Evolutionary conservation across 116 monocot genomes (phyloP).

Genomic region (Papilionanthe hybrid): DNA sequence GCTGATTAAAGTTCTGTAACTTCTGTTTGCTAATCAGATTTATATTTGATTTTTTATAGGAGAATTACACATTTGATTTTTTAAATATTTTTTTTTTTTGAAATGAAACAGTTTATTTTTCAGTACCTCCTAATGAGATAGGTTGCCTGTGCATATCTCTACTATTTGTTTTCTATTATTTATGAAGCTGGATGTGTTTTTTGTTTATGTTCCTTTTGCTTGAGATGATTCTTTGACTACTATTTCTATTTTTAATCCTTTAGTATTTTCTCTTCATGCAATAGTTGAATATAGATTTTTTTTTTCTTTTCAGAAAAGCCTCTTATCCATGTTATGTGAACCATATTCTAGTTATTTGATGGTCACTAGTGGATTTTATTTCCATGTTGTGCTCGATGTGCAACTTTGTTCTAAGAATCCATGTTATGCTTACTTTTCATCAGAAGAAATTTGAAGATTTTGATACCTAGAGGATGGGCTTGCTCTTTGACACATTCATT

Average conservation of each 20-base stretch:
- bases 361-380: not conserved
- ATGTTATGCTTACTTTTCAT: not conserved
- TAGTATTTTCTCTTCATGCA: not conserved
- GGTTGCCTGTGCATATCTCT: too few species aligned
- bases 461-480: not conserved
- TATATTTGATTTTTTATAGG: too few species aligned
- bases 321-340: not conserved
- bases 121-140: too few species aligned
- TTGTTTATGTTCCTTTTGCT: too few species aligned
- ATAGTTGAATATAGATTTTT: too few species aligned
- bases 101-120: too few species aligned
- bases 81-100: too few species aligned
- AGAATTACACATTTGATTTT: too few species aligned
- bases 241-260: not conserved
- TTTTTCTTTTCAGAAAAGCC: too few species aligned
- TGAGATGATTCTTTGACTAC: not conserved
- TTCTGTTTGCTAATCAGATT: too few species aligned
- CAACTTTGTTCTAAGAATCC: not conserved
- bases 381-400: not conserved
- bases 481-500: not conserved
- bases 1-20: not conserved
- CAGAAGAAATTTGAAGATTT: not conserved
- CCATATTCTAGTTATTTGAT: not conserved
- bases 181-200: not conserved
- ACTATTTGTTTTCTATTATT: not conserved